Percentiles rank a stretch among this genome's conserved stretches.
Evolutionary conservation across 768 basidiomycete species (phyloP).

Genomic region (Gyrodon lividus): DNA sequence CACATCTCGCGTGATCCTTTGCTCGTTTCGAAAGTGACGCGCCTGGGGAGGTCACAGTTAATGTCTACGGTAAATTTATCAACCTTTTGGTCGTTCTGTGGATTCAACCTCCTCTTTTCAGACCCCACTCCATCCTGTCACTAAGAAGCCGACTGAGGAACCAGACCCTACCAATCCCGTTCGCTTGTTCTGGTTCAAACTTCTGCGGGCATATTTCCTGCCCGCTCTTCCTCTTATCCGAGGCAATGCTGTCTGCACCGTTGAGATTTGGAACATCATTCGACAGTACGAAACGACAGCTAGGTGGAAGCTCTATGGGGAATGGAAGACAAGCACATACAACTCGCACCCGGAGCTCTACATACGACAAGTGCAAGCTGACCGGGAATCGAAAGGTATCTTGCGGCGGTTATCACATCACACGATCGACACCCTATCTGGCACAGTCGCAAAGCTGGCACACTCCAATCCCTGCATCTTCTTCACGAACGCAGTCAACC

Average conservation of each 20-base stretch:
- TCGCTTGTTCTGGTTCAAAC: slow-evolving; percentile 80
- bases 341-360: slow-evolving; percentile 75
- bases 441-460: slow-evolving; percentile 87
- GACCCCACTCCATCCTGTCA: slow-evolving; percentile 54
- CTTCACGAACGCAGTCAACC: slow-evolving; percentile 85
- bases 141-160: slow-evolving; percentile 57
- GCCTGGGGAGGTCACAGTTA: slow-evolving; percentile 71
- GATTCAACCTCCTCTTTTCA: slow-evolving; percentile 22
- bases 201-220: slow-evolving; percentile 77
- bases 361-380: slow-evolving; percentile 78
- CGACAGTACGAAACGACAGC: slow-evolving; percentile 71
- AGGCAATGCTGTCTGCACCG: slow-evolving; percentile 84
- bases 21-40: slow-evolving; percentile 76
- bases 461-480: slow-evolving; percentile 94
- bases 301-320: slow-evolving; percentile 92
- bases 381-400: slow-evolving; percentile 85
- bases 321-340: slow-evolving; percentile 82
- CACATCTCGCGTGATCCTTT: slow-evolving; percentile 77
- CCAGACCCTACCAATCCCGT: slow-evolving; percentile 58
- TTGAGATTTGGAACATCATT: slow-evolving; percentile 91
- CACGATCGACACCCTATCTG: slow-evolving; percentile 80
- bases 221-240: slow-evolving; percentile 85
- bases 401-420: slow-evolving; percentile 83
- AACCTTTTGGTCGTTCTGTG: not conserved
- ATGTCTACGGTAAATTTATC: slow-evolving; percentile 46